Percentiles rank a stretch among this genome's conserved stretches.
phyloP scores from a whole-genome alignment of 148 eudicot species.

The Talinum fruticosum region DNA sequence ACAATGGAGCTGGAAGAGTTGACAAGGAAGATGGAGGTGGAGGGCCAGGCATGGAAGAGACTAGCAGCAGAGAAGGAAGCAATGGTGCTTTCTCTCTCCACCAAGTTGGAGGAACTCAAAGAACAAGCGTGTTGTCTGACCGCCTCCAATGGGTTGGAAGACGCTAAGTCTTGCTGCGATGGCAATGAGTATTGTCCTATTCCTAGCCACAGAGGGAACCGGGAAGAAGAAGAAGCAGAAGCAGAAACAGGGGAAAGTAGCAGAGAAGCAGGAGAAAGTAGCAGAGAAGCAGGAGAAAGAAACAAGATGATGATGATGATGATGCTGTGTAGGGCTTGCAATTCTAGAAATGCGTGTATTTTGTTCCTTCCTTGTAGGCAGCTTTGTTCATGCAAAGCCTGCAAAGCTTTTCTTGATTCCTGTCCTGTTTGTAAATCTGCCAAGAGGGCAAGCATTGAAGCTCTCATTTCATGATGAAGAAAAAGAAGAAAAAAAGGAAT shows the following conservation, averaged over 20 bases:
- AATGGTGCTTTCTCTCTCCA: conserved; percentile 37
- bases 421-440: conserved; percentile 67
- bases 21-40: conserved; percentile 42
- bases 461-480: conserved; percentile 30
- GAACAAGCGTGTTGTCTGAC: conserved; percentile 19
- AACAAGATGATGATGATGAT: conserved; percentile 9
- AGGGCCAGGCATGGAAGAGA: conserved; percentile 63
- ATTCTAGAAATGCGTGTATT: conserved; percentile 41
- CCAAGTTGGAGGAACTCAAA: conserved; percentile 43
- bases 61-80: conserved; percentile 59
- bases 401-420: conserved; percentile 48
- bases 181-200: background rate
- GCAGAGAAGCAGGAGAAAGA: too few species aligned
- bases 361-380: conserved; percentile 76
- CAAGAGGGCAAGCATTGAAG: conserved; percentile 60
- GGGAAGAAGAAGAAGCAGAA: background rate
- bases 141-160: conserved; percentile 37
- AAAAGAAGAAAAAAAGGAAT: background rate
- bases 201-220: background rate
- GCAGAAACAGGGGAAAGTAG: conserved; percentile 15
- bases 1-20: conserved; percentile 47
- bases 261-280: conserved; percentile 8
- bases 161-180: conserved; percentile 60
- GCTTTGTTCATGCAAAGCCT: conserved; percentile 56
- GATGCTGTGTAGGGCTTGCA: conserved; percentile 51